Evolutionary conservation across 768 basidiomycete species (phyloP).

Genomic region (Naganishia onofrii): DNA sequence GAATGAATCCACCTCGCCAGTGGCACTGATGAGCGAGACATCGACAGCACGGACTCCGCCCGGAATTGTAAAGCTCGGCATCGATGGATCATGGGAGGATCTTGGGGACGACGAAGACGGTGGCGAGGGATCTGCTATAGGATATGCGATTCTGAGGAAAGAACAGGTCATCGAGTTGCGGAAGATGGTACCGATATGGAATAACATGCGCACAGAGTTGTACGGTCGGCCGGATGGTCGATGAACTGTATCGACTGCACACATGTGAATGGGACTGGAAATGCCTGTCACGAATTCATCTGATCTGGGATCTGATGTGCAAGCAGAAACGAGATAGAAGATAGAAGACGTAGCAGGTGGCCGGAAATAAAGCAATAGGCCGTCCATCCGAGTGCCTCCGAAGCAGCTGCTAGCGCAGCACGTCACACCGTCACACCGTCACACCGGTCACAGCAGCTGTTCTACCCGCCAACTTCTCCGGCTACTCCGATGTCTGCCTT

Average conservation of each 20-base stretch:
- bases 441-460: no score
- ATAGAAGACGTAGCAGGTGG: no score
- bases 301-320: no score
- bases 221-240: conserved; percentile 5
- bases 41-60: neutral
- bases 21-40: neutral
- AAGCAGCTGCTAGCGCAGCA: no score
- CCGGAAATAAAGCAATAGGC: no score
- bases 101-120: neutral
- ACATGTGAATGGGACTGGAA: no score
- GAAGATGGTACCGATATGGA: conserved; percentile 9
- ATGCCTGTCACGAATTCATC: no score
- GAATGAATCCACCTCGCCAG: neutral
- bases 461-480: no score
- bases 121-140: conserved; percentile 11
- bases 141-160: conserved; percentile 13
- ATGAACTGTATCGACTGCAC: neutral
- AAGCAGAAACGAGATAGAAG: no score
- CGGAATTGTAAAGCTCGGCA: neutral
- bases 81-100: conserved; percentile 10
- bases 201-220: conserved; percentile 5
- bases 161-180: conserved; percentile 4
- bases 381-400: no score
- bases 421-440: no score
- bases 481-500: no score